Conservation (phyloP, 352 stramenopile genomes). For the Globisporangium paroecandrum region DNA sequence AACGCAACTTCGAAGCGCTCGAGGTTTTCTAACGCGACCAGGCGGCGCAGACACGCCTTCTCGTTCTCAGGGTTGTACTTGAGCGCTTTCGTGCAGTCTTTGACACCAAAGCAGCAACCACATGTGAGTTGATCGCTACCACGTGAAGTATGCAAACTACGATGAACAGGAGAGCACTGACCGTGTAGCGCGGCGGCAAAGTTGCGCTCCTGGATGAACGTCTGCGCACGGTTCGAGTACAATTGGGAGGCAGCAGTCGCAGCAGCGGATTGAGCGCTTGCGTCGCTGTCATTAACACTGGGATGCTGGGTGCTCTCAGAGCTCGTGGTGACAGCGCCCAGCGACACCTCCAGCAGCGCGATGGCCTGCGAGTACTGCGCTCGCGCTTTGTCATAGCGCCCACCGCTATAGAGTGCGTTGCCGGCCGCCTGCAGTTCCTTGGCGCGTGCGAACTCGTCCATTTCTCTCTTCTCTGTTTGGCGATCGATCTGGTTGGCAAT, state of each 20-base stretch:
- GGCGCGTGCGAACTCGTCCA: slow-evolving; percentile 8
- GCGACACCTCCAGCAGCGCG: slow-evolving; percentile 17
- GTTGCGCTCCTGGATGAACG: slow-evolving; percentile 66
- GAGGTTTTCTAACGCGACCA: slow-evolving; percentile 73
- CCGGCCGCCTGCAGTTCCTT: slow-evolving; percentile 40
- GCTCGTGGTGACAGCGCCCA: background rate
- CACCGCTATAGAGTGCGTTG: slow-evolving; percentile 51
- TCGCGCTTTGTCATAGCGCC: slow-evolving; percentile 56
- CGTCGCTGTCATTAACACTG: background rate
- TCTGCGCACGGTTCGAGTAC: slow-evolving; percentile 66
- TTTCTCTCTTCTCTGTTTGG: background rate
- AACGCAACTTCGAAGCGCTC: slow-evolving; percentile 71
- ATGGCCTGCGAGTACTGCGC: slow-evolving; percentile 48
- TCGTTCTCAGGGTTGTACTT: slow-evolving; percentile 53
- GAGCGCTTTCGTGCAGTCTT: slow-evolving; percentile 44
- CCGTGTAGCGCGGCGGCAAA: slow-evolving; percentile 59
- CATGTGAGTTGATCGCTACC: background rate
- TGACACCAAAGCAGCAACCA: background rate
- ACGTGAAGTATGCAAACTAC: background rate
- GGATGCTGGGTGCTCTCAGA: background rate
- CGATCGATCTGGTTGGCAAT: background rate
- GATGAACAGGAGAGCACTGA: slow-evolving; percentile 13
- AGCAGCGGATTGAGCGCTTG: background rate
- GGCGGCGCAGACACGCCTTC: slow-evolving; percentile 57
- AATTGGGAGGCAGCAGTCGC: slow-evolving; percentile 33